These are phyloP conservation scores for Phymatotrichopsis omnivora DNA, from an alignment of 2,329 filamentous ascomycete genomes.

Conservation along the genomic window DNA sequence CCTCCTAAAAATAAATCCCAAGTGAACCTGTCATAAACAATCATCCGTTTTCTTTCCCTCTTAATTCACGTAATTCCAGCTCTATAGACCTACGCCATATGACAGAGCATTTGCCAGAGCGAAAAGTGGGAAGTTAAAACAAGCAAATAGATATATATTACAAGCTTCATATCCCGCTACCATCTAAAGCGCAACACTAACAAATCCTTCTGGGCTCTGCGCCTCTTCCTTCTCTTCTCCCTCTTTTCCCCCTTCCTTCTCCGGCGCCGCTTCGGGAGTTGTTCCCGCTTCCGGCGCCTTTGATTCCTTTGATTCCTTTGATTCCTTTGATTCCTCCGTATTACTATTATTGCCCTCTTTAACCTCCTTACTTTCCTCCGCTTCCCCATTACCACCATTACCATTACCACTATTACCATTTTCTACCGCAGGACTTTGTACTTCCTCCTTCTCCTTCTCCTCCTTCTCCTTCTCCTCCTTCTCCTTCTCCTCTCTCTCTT, in stretches of 20 bases:
- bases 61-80: no score
- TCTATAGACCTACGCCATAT: no score
- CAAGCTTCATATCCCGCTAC: neutral
- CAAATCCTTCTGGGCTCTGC: no score
- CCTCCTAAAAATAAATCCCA: no score
- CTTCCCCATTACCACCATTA: neutral
- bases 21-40: no score
- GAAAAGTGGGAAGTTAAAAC: neutral
- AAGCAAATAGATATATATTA: neutral
- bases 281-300: constrained; percentile 1
- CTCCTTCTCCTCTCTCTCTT: constrained; percentile 1
- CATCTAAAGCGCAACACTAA: constrained; percentile 19
- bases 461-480: constrained; percentile 6
- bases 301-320: neutral
- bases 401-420: neutral
- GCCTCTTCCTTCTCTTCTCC: neutral
- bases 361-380: constrained; percentile 3
- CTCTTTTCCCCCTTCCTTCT: no score
- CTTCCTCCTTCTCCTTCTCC: constrained; percentile 6
- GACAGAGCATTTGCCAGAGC: no score
- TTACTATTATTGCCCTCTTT: constrained; percentile 3
- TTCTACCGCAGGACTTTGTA: constrained; percentile 6
- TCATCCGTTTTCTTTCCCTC: no score
- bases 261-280: constrained; percentile 7
- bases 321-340: neutral